Base-by-base conservation (phyloP, 495 filamentous ascomycete species). In the Chaetomidium leptoderma region DNA sequence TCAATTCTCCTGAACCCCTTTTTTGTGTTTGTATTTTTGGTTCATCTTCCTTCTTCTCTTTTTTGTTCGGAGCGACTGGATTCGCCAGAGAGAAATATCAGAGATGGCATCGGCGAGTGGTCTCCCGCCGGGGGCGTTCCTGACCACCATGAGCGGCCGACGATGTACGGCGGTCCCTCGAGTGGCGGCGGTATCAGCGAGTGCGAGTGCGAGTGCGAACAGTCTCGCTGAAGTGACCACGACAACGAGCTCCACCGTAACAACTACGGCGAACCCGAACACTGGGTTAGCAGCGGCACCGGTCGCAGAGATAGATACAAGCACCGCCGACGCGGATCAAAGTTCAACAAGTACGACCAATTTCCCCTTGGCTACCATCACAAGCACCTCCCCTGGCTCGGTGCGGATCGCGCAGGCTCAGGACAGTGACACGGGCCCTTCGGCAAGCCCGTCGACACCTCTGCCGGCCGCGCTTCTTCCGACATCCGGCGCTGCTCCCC, bases 111-210 rank as follows among this genome's bases (percentile, higher is more conserved):
- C 55, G n/a, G n/a, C n/a, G 36, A 53, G 60, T 36, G 65, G 59
- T 47, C 68, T 72, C 66, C 73, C 70, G 50, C 57, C 66, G 65
- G 70, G 72, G 60, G 72, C 68, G n/a, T 72, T 63, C 29, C 67
- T 76, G 58, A 76, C 78, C 27, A 75, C 67, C 14, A 70, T 79
- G 46, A 49, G 70, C 21, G 77, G 77, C 19, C 73, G 65, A 56
- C 72, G 67, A 64, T 81, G 79, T 64, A 79, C 78, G 60, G 74
- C 73, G 32, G 61, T 77, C 50, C 77, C 78, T 36, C 75, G 70
- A 53, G 57, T 53, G 27, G 48, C 32, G n/a, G 42, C 50, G 1
- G 45, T 4, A 7, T 53, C 50, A 21, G 9, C 46, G 47, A 37
- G 21, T 4, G 16, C 44, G 30, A 51, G 64, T 40, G 37, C 45